A percentile compares a stretch with the other conserved stretches of the same genome.
Conservation (phyloP, 257 asterid genomes). For the Buddleja alternifolia region DNA sequence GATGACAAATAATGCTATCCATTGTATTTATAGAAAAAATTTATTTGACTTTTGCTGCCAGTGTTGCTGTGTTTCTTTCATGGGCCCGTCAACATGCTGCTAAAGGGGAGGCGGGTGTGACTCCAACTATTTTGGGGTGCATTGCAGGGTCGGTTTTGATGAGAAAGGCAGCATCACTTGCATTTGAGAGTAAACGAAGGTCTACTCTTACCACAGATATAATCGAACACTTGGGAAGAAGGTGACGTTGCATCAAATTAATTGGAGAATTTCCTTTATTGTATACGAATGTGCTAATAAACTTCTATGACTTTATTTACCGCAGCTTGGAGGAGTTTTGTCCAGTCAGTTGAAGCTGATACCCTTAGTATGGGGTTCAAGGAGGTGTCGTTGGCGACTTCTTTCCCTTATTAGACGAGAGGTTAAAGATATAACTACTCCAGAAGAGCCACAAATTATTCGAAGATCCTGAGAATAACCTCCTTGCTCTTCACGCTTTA, state of each 20-base stretch:
- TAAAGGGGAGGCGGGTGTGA: slow-evolving; percentile 38
- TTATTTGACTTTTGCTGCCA: slow-evolving; percentile 26
- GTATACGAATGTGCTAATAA: not conserved
- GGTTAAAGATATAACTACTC: not conserved
- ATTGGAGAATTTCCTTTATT: not conserved
- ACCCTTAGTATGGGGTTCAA: not conserved
- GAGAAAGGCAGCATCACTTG: slow-evolving; percentile 82
- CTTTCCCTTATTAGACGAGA: not conserved
- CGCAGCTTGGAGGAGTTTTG: slow-evolving; percentile 86
- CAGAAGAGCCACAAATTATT: not conserved
- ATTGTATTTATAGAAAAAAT: not conserved
- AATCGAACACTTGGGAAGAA: slow-evolving; percentile 79
- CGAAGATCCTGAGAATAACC: no score
- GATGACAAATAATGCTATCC: not conserved
- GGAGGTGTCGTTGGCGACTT: not conserved
- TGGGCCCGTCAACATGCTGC: slow-evolving; percentile 72
- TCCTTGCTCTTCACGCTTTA: no score
- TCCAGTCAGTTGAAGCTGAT: slow-evolving; percentile 39
- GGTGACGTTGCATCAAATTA: slow-evolving; percentile 39
- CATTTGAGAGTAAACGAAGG: slow-evolving; percentile 73
- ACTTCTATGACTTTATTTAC: not conserved
- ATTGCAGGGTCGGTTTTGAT: slow-evolving; percentile 77
- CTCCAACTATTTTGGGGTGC: slow-evolving; percentile 71
- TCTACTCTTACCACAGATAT: slow-evolving; percentile 86
- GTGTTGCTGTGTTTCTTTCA: slow-evolving; percentile 82